phyloP scores from a whole-genome alignment of 192 early-diverging fungal species.

The Coemansia umbellata region DNA sequence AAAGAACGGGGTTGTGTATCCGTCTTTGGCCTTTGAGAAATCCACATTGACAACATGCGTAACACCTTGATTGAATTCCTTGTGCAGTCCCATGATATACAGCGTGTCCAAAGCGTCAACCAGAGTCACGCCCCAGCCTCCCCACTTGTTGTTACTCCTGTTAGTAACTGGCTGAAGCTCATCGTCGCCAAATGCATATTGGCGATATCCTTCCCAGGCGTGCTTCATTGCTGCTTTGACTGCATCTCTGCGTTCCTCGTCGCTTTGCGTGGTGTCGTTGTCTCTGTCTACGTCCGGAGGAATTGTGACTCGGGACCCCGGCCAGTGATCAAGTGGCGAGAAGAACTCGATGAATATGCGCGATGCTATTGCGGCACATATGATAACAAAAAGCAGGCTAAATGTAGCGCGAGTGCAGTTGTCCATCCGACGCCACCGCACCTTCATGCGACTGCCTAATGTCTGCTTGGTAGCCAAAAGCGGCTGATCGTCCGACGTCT shows the following conservation, averaged over 20 bases:
- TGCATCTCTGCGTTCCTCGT: constrained; percentile 29
- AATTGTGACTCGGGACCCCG: constrained; percentile 26
- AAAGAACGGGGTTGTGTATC: constrained; percentile 65
- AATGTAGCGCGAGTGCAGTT: constrained; percentile 19
- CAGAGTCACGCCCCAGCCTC: constrained; percentile 61
- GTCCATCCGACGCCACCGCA: constrained; percentile 41
- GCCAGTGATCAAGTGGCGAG: constrained; percentile 34
- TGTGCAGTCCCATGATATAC: constrained; percentile 74
- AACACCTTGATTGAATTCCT: constrained; percentile 73
- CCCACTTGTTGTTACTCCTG: constrained; percentile 45
- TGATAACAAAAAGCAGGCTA: constrained; percentile 13
- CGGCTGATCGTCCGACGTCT: constrained; percentile 14
- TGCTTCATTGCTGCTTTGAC: constrained; percentile 47
- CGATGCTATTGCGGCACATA: constrained; percentile 9
- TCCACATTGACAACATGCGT: constrained; percentile 60
- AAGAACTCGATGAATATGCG: constrained; percentile 32
- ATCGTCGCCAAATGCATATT: constrained; percentile 45
- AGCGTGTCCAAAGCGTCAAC: constrained; percentile 88
- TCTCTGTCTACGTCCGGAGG: constrained; percentile 17
- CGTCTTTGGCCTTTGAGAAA: constrained; percentile 45
- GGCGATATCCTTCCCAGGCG: constrained; percentile 48
- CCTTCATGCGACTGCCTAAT: constrained; percentile 11
- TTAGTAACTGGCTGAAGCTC: constrained; percentile 48
- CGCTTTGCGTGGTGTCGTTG: constrained; percentile 14
- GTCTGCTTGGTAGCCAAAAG: constrained; percentile 18